Evolutionary conservation across 257 asterid genomes (phyloP).

Genomic region (Solanum pennellii): DNA sequence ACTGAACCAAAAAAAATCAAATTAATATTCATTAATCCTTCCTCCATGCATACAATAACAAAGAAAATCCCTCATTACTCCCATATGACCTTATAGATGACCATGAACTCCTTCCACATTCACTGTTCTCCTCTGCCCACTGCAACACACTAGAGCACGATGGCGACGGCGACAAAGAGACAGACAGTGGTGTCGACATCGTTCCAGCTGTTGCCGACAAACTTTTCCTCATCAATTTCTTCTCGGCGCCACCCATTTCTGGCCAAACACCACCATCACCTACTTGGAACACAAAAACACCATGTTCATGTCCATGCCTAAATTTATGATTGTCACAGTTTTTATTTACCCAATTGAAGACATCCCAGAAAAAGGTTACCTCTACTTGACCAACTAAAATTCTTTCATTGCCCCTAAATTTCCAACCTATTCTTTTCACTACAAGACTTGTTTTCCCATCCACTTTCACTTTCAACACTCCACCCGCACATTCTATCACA

Average conservation of each 20-base stretch:
- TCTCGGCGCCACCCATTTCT: conserved; percentile 28
- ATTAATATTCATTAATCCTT: conserved; percentile 2
- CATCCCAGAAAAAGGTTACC: conserved; percentile 28
- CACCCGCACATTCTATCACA: conserved; percentile 22
- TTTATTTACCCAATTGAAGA: conserved; percentile 24
- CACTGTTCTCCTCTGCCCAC: conserved; percentile 37
- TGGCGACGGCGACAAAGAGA: conserved; percentile 7
- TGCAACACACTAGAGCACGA: conserved; percentile 32
- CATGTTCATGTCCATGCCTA: conserved; percentile 8
- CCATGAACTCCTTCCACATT: conserved; percentile 30
- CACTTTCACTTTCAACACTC: conserved; percentile 22
- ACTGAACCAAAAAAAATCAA: neutral
- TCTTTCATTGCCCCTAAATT: conserved; percentile 27
- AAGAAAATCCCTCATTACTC: conserved; percentile 20
- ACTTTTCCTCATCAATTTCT: conserved; percentile 26
- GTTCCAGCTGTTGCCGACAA: conserved; percentile 2
- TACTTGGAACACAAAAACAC: conserved; percentile 25
- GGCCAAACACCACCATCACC: conserved; percentile 33
- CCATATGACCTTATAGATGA: conserved; percentile 21
- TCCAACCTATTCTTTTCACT: conserved; percentile 27
- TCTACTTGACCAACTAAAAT: conserved; percentile 18
- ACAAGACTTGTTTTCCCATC: conserved; percentile 15
- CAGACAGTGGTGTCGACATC: neutral
- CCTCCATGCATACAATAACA: conserved; percentile 35
- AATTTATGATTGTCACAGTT: neutral